A percentile compares a stretch with the other conserved stretches of the same genome.
phyloP scores from a whole-genome alignment of 768 basidiomycete species.

The Phlebiopsis flavidoalba region DNA sequence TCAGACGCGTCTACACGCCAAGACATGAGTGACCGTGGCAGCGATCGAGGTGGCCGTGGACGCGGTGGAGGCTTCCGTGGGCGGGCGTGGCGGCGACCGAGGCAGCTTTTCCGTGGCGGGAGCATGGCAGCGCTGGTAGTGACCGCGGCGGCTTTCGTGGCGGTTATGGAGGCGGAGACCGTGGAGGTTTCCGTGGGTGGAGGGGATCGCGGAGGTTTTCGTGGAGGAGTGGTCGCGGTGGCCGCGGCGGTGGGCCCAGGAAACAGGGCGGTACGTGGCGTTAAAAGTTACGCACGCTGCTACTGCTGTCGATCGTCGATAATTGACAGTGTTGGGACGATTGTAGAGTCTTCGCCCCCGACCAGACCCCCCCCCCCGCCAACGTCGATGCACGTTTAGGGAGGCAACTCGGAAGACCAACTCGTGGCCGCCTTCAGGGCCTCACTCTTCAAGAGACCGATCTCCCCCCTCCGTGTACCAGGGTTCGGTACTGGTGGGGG shows the following conservation, averaged over 20 bases:
- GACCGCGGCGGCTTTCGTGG: conserved; percentile 18
- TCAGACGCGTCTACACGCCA: neutral
- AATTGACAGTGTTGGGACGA: conserved; percentile 3
- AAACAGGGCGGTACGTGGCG: conserved; percentile 36
- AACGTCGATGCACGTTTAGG: conserved; percentile 51
- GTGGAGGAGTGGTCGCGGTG: conserved; percentile 21
- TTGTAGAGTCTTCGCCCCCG: conserved; percentile 36
- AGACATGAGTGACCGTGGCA: conserved; percentile 11
- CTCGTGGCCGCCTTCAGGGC: conserved; percentile 33
- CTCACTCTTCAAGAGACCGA: conserved; percentile 24
- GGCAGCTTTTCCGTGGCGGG: conserved; percentile 28
- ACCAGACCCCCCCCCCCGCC: conserved; percentile 33
- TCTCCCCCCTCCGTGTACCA: conserved; percentile 45
- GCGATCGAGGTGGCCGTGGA: conserved; percentile 28
- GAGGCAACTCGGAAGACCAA: conserved; percentile 36
- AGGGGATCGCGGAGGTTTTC: conserved; percentile 17
- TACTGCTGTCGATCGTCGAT: neutral
- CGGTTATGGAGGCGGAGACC: conserved; percentile 16
- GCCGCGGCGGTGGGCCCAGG: conserved; percentile 25
- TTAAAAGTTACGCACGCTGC: too few relatives aligned
- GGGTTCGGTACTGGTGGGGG: conserved; percentile 41
- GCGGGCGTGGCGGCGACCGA: conserved; percentile 20
- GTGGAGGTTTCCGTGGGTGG: conserved; percentile 20
- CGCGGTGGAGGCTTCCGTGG: conserved; percentile 31
- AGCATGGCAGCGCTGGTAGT: conserved; percentile 15